These are phyloP conservation scores for Wickerhamiella vanderwaltii DNA, from an alignment of 805 yeast genomes.

Conservation along the genomic window DNA sequence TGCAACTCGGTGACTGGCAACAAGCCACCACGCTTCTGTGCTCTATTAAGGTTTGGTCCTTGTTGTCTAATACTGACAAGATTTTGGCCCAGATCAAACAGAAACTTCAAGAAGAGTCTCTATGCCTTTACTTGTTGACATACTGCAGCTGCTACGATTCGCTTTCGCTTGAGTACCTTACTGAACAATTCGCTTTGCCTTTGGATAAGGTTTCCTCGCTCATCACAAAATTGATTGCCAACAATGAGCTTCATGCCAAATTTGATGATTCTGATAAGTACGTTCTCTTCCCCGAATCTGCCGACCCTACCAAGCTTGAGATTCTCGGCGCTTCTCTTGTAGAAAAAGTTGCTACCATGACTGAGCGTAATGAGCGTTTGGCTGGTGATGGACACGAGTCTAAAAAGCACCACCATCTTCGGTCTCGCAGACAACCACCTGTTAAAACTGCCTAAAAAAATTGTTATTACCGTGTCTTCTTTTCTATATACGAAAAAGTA, in stretches of 20 bases:
- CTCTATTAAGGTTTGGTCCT: slow-evolving; percentile 74
- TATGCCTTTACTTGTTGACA: slow-evolving; percentile 83
- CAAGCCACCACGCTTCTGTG: slow-evolving; percentile 58
- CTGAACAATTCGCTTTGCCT: slow-evolving; percentile 53
- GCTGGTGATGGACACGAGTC: slow-evolving; percentile 62
- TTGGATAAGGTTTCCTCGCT: slow-evolving; percentile 46
- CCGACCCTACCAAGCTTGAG: slow-evolving; percentile 74
- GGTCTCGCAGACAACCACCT: no score
- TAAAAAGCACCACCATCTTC: slow-evolving; percentile 7
- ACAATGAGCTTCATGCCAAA: slow-evolving; percentile 64
- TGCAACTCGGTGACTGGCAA: slow-evolving; percentile 84
- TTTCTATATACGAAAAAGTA: no score
- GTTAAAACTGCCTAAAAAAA: no score
- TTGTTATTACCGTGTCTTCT: no score
- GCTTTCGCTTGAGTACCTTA: slow-evolving; percentile 54
- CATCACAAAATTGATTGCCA: slow-evolving; percentile 61
- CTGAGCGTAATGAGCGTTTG: slow-evolving; percentile 76
- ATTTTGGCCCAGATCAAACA: slow-evolving; percentile 45
- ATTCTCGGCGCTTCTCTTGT: slow-evolving; percentile 74
- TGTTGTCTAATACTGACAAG: slow-evolving; percentile 60
- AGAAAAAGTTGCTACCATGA: slow-evolving; percentile 63
- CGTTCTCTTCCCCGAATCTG: slow-evolving; percentile 60
- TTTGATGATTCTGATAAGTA: slow-evolving; percentile 54
- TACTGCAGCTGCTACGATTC: slow-evolving; percentile 67
- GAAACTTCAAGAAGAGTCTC: slow-evolving; percentile 78